Evolutionary conservation across 2,329 filamentous ascomycete species (phyloP).

Genomic region (Cladosporium sp.): DNA sequence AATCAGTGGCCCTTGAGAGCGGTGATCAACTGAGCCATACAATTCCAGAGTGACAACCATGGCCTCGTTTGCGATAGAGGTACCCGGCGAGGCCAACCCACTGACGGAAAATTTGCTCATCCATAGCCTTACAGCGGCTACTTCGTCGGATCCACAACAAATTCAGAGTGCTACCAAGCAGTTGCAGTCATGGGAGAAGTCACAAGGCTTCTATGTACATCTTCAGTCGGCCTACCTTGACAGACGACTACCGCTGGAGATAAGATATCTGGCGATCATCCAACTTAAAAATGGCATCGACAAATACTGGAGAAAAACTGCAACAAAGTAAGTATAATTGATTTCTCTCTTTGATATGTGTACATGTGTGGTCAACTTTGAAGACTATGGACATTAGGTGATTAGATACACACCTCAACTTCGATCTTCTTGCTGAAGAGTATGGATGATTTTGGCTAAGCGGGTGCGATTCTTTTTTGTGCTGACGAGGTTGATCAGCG

Average conservation of each 20-base stretch:
- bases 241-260: constrained; percentile 64
- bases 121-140: constrained; percentile 43
- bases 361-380: no score
- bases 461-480: no score
- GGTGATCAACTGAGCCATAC: background rate
- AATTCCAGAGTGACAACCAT: background rate
- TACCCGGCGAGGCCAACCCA: constrained; percentile 69
- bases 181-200: constrained; percentile 46
- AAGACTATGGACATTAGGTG: background rate
- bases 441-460: no score
- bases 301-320: constrained; percentile 81
- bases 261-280: constrained; percentile 85
- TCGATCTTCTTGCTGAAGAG: no score
- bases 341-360: no score
- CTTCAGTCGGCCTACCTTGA: constrained; percentile 69
- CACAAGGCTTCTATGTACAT: constrained; percentile 42
- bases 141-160: constrained; percentile 42
- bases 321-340: constrained; percentile 50
- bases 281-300: constrained; percentile 96
- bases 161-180: constrained; percentile 49
- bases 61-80: constrained; percentile 51
- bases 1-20: background rate
- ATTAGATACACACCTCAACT: background rate
- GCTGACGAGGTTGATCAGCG: constrained; percentile 32
- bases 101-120: constrained; percentile 43